Conservation (phyloP, 108 stramenopile genomes). For the Schizochytrium sp. region DNA sequence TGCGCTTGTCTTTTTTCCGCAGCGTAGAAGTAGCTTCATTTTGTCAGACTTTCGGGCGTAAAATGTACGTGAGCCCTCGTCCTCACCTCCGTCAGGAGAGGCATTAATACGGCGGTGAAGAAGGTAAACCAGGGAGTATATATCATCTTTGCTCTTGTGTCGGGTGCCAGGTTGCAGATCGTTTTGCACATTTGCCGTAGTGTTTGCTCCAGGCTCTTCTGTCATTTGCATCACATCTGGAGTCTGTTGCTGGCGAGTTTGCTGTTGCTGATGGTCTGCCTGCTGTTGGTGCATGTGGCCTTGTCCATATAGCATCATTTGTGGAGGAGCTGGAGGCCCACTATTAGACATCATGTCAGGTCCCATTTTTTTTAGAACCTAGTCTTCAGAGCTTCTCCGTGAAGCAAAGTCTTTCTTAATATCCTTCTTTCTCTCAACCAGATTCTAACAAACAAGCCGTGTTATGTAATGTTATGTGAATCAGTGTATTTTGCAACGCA, state of each 20-base stretch:
- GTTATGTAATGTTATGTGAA: too few relatives aligned
- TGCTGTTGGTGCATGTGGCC: background rate
- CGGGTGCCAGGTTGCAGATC: conserved; percentile 29
- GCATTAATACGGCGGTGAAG: conserved; percentile 46
- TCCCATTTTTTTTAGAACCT: background rate
- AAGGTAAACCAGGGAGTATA: conserved; percentile 20
- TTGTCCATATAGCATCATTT: background rate
- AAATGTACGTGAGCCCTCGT: conserved; percentile 6
- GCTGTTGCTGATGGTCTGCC: background rate
- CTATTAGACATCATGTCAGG: background rate
- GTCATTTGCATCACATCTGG: background rate
- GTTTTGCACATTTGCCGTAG: conserved; percentile 24
- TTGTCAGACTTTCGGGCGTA: conserved; percentile 55
- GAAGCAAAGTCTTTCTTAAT: too few relatives aligned
- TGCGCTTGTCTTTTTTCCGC: conserved; percentile 14
- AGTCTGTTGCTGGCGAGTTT: background rate
- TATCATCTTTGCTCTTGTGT: conserved; percentile 53
- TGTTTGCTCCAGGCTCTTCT: conserved; percentile 1
- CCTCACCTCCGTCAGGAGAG: conserved; percentile 7
- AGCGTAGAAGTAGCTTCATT: conserved; percentile 61
- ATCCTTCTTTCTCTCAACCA: too few relatives aligned
- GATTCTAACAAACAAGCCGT: too few relatives aligned
- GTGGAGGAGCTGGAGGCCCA: background rate
- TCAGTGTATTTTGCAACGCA: too few relatives aligned
- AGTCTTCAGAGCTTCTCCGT: background rate